A percentile compares a stretch with the other conserved stretches of the same genome.
These are phyloP conservation scores for Hemerocallis citrina DNA, from an alignment of 106 monocot species.

Conservation along the genomic window DNA sequence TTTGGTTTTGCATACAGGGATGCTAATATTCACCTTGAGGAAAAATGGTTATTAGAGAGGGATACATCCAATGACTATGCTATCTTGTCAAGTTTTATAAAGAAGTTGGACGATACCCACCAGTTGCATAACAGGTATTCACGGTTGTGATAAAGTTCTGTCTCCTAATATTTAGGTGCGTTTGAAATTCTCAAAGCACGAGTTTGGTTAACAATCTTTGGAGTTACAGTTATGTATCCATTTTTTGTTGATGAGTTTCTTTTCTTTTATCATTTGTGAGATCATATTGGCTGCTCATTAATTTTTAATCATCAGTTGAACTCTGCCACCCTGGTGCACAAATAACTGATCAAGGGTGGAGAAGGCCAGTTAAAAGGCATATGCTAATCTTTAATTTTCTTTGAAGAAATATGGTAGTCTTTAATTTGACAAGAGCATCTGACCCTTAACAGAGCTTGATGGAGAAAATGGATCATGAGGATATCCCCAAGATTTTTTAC, in stretches of 20 bases:
- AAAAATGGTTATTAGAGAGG: slow-evolving; percentile 69
- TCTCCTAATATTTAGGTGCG: background rate
- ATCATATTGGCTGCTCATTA: too few relatives aligned
- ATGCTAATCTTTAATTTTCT: background rate
- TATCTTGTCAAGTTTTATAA: slow-evolving; percentile 43
- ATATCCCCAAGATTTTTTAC: too few relatives aligned
- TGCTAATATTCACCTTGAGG: slow-evolving; percentile 52
- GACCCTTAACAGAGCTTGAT: too few relatives aligned
- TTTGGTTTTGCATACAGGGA: slow-evolving; percentile 45
- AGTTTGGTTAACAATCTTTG: background rate
- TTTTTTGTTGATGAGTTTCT: background rate
- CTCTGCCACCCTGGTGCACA: too few relatives aligned
- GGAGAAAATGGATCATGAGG: too few relatives aligned
- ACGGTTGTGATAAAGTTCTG: background rate
- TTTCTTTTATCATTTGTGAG: background rate
- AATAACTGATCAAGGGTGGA: background rate
- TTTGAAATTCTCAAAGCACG: background rate
- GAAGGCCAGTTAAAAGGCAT: background rate
- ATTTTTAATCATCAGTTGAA: too few relatives aligned
- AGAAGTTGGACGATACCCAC: slow-evolving; percentile 19
- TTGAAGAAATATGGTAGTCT: background rate
- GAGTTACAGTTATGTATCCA: background rate
- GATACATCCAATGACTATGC: slow-evolving; percentile 42
- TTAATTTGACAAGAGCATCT: too few relatives aligned
- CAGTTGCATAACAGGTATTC: slow-evolving; percentile 16